Evolutionary conservation across 2,329 filamentous ascomycete genomes (phyloP), one percentile per base, ranked within the genome.

Genomic region (Pyrenochaeta sp.): DNA sequence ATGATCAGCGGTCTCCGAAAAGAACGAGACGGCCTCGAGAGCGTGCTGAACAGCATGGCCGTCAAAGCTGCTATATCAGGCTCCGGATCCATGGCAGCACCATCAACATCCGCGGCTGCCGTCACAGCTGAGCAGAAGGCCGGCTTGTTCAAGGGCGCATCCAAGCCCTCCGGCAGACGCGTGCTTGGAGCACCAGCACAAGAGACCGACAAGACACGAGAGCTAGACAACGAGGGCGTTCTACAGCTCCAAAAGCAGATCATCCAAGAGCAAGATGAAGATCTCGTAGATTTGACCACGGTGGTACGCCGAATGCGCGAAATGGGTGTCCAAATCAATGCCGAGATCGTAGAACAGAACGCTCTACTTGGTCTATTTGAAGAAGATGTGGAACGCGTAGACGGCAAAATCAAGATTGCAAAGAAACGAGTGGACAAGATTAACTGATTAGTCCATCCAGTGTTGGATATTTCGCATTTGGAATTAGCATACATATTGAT

Each of bases 21-120:
- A 59, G 89, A 94, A 69, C 81, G 84, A 43, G 88, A 93, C 42
- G 87, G 86, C 3, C 74, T 94, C 13, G 89, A 94, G 58, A 85
- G 84, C 63, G 76, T 92, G 23, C 82, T 87, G 61, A 83, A 85
- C 52, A 86, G 81, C 19, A 81, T 85, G 77, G 76, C 76, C 19
- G 75, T 80, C 24, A 81, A 77, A 58, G 67, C 63, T 3, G 71
- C 74, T 14, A 62, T 66, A 1, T 76, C 78, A 1, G 67, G 70
- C 3, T 69, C 67, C 6, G 50, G 56, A 0, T 53, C 59, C 2
- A 55, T n/a, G n/a, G n/a, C n/a, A n/a, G n/a, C 65, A 1, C 53
- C 31, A 45, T 73, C 31, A 48, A 65, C 63, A 2, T 63, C 62
- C 1, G 66, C 65, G 2, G 69, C 66, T 6, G 62, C 63, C 17